Evolutionary conservation across 2,329 filamentous ascomycete genomes (phyloP).

Genomic region (Beauveria bassiana): DNA sequence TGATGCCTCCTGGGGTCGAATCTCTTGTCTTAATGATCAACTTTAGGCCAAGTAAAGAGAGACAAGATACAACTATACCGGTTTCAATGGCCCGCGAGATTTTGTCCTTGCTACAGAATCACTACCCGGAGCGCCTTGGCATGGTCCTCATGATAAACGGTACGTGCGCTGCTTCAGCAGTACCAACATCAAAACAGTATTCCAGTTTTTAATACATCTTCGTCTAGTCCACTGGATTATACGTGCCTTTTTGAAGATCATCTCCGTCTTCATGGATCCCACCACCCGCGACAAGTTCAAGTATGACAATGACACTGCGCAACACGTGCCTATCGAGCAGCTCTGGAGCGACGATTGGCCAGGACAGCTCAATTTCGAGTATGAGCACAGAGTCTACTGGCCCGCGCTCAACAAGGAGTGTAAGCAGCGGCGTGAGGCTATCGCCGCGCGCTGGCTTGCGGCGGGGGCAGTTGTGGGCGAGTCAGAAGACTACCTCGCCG

Average conservation of each 20-base stretch:
- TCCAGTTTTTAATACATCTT: constrained; percentile 24
- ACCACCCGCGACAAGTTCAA: constrained; percentile 90
- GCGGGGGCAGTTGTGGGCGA: constrained; percentile 79
- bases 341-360: constrained; percentile 68
- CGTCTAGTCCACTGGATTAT: constrained; percentile 72
- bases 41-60: constrained; percentile 72
- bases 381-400: constrained; percentile 87
- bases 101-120: constrained; percentile 85
- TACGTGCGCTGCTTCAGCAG: constrained; percentile 31
- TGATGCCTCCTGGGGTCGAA: constrained; percentile 83
- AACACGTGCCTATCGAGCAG: constrained; percentile 74
- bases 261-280: constrained; percentile 94
- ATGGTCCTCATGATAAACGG: constrained; percentile 83
- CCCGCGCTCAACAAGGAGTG: constrained; percentile 70
- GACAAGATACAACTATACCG: constrained; percentile 64
- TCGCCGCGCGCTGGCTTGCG: constrained; percentile 64
- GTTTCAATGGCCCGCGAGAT: constrained; percentile 73
- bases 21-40: constrained; percentile 82
- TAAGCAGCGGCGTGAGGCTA: constrained; percentile 54
- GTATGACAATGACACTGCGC: constrained; percentile 86
- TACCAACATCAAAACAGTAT: too few relatives aligned
- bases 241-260: constrained; percentile 89
- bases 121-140: constrained; percentile 90
- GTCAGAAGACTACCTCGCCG: constrained; percentile 75
- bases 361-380: constrained; percentile 80